Evolutionary conservation across 164 flowering plant genomes (phyloP), one percentile per base, ranked within the genome.

Genomic region (Brasenia schreberi): DNA sequence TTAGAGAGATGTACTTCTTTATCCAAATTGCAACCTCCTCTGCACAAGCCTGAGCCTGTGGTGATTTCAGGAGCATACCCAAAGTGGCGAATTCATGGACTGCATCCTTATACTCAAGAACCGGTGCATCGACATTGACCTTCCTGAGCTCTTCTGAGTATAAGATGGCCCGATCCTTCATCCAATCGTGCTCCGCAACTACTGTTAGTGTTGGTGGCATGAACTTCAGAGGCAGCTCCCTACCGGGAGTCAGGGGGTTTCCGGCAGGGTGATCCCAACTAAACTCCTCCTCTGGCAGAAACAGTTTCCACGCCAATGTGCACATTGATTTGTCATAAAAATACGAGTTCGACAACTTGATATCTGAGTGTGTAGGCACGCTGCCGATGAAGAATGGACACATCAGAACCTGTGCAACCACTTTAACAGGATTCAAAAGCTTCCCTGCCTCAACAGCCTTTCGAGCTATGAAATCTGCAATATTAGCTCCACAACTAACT

Each of bases 11-110:
- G 2, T 23, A 23, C 27, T 23, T 23, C 81, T 84, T 84, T 7
- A 79, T 78, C 85, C 85, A 84, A 39, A 84, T 82, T 9, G 87
- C 80, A 66, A 82, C 79, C 64, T 84, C 87, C 65, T 84, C 87
- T 0, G 82, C 77, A 66, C 85, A 84, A 58, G 83, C 85, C 67
- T 73, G 82, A 19, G 87, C 85, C 64, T 82, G 80, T 16, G 85
- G 85, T 19, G 82, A 78, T 69, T 79, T 78, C 9, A 84, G 70
- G 44, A 84, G 84, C 72, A 79, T 70, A 62, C 80, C 85, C 18
- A 84, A 79, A 3, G 87, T 84, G 5, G 87, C 87, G 75, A 82
- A 84, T 39, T 77, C 87, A 39, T 82, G 85, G 7, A 82, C 82
- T 10, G 85, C 76, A 67, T 82, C 83, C 73, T 82, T 82, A 68